Conservation (phyloP, 352 stramenopile genomes). For the Hyaloperonospora brassicae region DNA sequence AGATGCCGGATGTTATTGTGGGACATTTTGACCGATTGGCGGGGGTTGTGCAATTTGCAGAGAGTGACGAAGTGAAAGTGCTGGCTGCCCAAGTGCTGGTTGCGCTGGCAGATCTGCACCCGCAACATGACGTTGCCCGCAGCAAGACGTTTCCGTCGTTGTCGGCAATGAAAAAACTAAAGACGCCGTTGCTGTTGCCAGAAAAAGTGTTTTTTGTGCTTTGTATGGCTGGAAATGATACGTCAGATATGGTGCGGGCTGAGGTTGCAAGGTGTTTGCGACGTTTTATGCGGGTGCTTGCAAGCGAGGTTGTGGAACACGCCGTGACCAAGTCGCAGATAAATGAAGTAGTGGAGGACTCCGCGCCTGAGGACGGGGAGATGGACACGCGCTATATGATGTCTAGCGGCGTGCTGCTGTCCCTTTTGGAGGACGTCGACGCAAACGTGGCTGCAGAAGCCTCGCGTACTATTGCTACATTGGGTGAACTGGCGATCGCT, state of each 20-base stretch:
- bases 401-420: slow-evolving; percentile 49
- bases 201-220: slow-evolving; percentile 42
- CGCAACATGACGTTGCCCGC: slow-evolving; percentile 17
- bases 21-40: slow-evolving; percentile 33
- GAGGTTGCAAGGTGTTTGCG: slow-evolving; percentile 39
- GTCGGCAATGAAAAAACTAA: background rate
- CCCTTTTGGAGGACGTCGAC: slow-evolving; percentile 48
- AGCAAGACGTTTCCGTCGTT: slow-evolving; percentile 24
- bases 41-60: slow-evolving; percentile 27
- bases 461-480: slow-evolving; percentile 33
- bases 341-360: slow-evolving; percentile 39
- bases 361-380: slow-evolving; percentile 25
- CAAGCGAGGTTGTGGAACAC: slow-evolving; percentile 27
- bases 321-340: slow-evolving; percentile 48
- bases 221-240: slow-evolving; percentile 33
- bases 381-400: slow-evolving; percentile 49
- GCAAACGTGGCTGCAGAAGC: slow-evolving; percentile 38
- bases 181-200: slow-evolving; percentile 18
- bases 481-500: slow-evolving; percentile 23
- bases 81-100: slow-evolving; percentile 34
- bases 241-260: slow-evolving; percentile 24
- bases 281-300: slow-evolving; percentile 14
- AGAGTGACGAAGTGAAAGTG: slow-evolving; percentile 23
- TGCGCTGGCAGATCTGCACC: slow-evolving; percentile 16
- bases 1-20: background rate